Evolutionary conservation across 2,329 filamentous ascomycete species (phyloP).

Genomic region (Penicillium oxalicum): DNA sequence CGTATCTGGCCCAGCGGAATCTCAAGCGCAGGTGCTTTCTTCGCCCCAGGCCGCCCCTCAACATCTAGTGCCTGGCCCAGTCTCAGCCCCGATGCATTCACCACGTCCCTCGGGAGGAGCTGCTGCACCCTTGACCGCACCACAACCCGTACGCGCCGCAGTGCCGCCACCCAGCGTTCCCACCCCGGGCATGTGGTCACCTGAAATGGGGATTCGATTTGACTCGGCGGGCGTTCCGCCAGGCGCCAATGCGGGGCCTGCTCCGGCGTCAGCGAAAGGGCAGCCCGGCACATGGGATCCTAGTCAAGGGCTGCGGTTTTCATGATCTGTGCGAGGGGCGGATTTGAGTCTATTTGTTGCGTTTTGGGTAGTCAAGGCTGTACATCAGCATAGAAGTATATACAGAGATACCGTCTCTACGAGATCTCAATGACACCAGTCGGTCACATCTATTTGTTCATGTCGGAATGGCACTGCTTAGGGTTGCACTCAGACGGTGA

Average conservation of each 20-base stretch:
- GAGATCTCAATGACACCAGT: no score
- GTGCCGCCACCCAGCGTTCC: constrained; percentile 49
- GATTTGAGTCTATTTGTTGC: not conserved
- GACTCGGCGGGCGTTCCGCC: constrained; percentile 40
- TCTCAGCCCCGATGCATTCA: constrained; percentile 25
- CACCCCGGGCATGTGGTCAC: constrained; percentile 64
- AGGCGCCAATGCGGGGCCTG: constrained; percentile 20
- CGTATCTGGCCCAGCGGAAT: constrained; percentile 18
- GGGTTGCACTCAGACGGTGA: no score
- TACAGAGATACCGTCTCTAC: no score
- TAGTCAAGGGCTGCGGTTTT: constrained; percentile 53
- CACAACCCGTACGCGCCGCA: constrained; percentile 41
- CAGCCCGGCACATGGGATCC: constrained; percentile 54
- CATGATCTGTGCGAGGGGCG: constrained; percentile 14
- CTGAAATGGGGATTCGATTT: constrained; percentile 76
- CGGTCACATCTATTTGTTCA: no score
- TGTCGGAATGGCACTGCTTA: no score
- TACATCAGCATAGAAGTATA: not conserved
- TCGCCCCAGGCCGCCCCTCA: constrained; percentile 22
- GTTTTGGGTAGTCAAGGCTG: not conserved
- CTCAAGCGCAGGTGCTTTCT: constrained; percentile 35
- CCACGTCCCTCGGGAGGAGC: constrained; percentile 29
- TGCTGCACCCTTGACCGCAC: constrained; percentile 41
- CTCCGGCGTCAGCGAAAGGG: constrained; percentile 14
- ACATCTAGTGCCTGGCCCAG: constrained; percentile 33